Base-by-base conservation (phyloP, 352 stramenopile genomes). In the Pythium insidiosum region DNA sequence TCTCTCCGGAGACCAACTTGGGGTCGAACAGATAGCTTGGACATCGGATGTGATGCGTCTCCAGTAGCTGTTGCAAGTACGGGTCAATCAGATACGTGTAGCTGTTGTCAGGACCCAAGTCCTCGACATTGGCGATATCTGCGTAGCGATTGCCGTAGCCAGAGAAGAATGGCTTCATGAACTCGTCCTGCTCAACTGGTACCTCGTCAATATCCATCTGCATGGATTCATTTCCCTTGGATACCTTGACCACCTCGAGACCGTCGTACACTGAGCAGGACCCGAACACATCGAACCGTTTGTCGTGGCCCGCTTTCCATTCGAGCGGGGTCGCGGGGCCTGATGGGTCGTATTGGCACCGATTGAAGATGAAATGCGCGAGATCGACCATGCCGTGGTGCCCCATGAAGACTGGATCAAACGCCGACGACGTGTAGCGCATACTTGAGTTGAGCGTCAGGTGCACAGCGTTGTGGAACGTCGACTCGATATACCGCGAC, bases 51-150 rank as follows among this genome's bases (percentile, higher is more conserved):
- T 39, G 6, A 6, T 20, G 41, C 12, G 23, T 50, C 30, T 46
- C 43, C 4, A 57, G 42, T 0, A 51, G 28, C 21, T 51, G 35
- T 21, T 51, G 21, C 4, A 57, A 21, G 42, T 47, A 57, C 7
- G 34, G 34, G 12, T 57, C 50, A 29, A 57, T 50, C 20, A 28
- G 15, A 38, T 68, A 68, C 26, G 47, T 51, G 43, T 66, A 66
- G 20, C 54, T 53, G 38, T 50, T 53, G 6, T 25, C 20, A 9
- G 29, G 25, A 3, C 48, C 48, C 18, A 66, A 36, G 6, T 53
- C 31, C 23, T 58, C 45, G 0, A 38, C 42, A 28, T 54, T 53
- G 10, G 50, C 45, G 7, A 56, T 6, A 6, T 59, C 35, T 2
- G 16, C 23, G 43, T 66, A 66, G n/a, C 28, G 33, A 13, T 36